A percentile compares a stretch with the other conserved stretches of the same genome.
Evolutionary conservation across 352 stramenopile genomes (phyloP).

Genomic region (Phytopythium ostracodes): DNA sequence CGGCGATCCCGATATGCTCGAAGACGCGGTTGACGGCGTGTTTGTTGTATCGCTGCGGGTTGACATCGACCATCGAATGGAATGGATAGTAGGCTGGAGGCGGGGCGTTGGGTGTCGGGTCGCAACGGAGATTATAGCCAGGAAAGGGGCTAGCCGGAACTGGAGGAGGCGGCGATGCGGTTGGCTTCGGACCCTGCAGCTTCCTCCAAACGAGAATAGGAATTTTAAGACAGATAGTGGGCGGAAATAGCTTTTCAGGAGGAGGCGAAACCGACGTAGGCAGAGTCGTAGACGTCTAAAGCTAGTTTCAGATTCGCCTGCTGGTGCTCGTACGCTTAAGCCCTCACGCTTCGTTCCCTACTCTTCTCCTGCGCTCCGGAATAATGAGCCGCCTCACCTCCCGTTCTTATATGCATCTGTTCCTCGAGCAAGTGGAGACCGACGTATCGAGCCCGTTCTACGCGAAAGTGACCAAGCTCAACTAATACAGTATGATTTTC

Average conservation of each 20-base stretch:
- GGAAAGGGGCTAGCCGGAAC: too few relatives aligned
- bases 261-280: background rate
- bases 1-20: too few relatives aligned
- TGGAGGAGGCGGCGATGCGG: too few relatives aligned
- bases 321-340: background rate
- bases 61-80: too few relatives aligned
- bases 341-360: background rate
- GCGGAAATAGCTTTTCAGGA: background rate
- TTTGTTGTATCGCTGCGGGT: too few relatives aligned
- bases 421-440: background rate
- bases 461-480: background rate
- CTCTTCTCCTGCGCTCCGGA: background rate
- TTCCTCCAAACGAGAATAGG: too few relatives aligned
- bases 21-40: too few relatives aligned
- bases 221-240: too few relatives aligned
- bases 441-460: conserved; percentile 5
- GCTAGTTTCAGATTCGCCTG: background rate
- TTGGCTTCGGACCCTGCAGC: too few relatives aligned
- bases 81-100: too few relatives aligned
- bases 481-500: background rate
- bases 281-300: background rate
- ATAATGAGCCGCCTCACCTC: background rate
- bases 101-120: too few relatives aligned
- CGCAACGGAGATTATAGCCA: too few relatives aligned
- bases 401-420: conserved; percentile 4